phyloP scores from a whole-genome alignment of 1,284 basidiomycete genomes.

The Psilocybe mexicana region DNA sequence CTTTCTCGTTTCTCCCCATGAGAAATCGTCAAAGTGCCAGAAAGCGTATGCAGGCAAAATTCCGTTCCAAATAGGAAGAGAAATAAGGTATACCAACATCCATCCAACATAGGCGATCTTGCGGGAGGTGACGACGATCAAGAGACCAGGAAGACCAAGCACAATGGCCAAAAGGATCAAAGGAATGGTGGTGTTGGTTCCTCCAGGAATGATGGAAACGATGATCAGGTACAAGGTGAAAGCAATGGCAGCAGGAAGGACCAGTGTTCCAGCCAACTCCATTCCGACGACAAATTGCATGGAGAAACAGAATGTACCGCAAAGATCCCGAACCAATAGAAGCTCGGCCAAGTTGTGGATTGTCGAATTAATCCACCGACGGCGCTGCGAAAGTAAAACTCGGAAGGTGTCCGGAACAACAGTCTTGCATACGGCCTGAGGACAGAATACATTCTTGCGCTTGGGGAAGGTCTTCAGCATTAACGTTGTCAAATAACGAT shows the following conservation, averaged over 20 bases:
- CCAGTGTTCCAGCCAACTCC: slow-evolving; percentile 95
- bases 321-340: slow-evolving; percentile 91
- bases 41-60: slow-evolving; percentile 92
- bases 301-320: slow-evolving; percentile 95
- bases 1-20: slow-evolving; percentile 96
- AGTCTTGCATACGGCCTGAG: slow-evolving; percentile 97
- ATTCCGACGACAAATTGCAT: slow-evolving; percentile 99
- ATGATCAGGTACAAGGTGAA: slow-evolving; percentile 95
- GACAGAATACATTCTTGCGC: slow-evolving; percentile 98
- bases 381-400: slow-evolving; percentile 92
- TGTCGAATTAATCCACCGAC: slow-evolving; percentile 99
- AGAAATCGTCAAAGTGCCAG: slow-evolving; percentile 99
- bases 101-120: slow-evolving; percentile 95
- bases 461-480: slow-evolving; percentile 99
- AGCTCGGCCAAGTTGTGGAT: slow-evolving; percentile 97
- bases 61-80: slow-evolving; percentile 96
- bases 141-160: slow-evolving; percentile 91
- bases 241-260: slow-evolving; percentile 95
- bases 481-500: slow-evolving; percentile 96
- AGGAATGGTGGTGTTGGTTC: slow-evolving; percentile 86
- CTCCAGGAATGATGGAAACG: slow-evolving; percentile 79
- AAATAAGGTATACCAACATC: slow-evolving; percentile 95
- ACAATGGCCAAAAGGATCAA: slow-evolving; percentile 92
- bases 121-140: slow-evolving; percentile 93
- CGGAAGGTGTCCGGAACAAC: slow-evolving; percentile 96